Evolutionary conservation across 2,329 filamentous ascomycete species (phyloP).

Genomic region (Fusarium kyushuense): DNA sequence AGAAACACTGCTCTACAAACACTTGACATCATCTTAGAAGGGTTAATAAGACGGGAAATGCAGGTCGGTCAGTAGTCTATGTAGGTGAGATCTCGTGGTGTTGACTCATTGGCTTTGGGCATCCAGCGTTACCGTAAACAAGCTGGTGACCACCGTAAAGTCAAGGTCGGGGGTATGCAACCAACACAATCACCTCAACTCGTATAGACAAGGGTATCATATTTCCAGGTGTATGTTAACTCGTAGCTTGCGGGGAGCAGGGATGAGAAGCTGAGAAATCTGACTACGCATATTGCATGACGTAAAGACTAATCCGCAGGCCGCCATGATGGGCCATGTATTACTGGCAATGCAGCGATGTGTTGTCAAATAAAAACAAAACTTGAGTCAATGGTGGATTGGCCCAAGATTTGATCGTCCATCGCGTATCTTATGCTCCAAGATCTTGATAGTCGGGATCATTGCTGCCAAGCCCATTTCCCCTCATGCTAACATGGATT

Average conservation of each 20-base stretch:
- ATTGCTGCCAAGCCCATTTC: not conserved
- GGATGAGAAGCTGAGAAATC: not conserved
- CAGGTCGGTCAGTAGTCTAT: not conserved
- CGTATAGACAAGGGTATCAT: not conserved
- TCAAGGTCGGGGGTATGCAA: not conserved
- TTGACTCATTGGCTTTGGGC: slow-evolving; percentile 12
- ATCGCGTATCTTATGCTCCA: not conserved
- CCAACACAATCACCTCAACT: not conserved
- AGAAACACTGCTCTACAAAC: not conserved
- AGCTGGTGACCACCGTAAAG: slow-evolving; percentile 1
- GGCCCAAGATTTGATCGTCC: not conserved
- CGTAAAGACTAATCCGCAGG: not conserved
- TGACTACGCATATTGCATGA: slow-evolving; percentile 15
- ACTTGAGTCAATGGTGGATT: not conserved
- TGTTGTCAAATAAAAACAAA: not conserved
- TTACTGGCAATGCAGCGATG: not conserved
- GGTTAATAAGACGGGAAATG: not conserved
- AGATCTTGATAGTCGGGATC: not conserved
- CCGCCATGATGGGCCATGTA: not conserved
- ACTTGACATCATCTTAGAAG: slow-evolving; percentile 16
- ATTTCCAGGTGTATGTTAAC: not conserved
- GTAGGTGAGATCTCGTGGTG: slow-evolving; percentile 24
- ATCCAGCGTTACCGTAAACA: not conserved
- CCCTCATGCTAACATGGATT: not conserved
- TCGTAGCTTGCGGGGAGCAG: slow-evolving; percentile 5